Evolutionary conservation across 2,329 filamentous ascomycete species (phyloP), one percentile per base, ranked within the genome.

Genomic region (Emmonsiellopsis sp.): DNA sequence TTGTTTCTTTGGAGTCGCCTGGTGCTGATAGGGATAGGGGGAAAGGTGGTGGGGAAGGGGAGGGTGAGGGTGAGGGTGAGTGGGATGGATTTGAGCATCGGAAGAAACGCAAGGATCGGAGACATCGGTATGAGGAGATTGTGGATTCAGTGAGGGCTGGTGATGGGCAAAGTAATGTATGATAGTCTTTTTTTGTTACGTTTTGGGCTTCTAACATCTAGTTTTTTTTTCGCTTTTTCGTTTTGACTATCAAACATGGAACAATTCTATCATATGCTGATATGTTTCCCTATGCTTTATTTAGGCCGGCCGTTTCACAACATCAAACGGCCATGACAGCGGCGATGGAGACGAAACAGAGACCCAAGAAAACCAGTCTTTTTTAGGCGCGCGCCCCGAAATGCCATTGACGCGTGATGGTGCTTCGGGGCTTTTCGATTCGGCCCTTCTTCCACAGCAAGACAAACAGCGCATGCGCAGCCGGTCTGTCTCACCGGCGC

Each of bases 321-420:
- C 33, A 48, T 54, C 34, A 47, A 48, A 21, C 42, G 42, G 39
- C n/a, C 31, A 51, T 51, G 49, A 51, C 17, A 33, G 42, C 40
- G 34, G 54, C 11, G 50, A 52, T 45, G 42, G 32, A 42, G 63
- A 70, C 58, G 66, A 71, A 64, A 65, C 69, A 63, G 56, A 65
- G 56, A 31, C 13, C 10, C 65, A 69, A 63, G 56, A 66, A 57
- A 11, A 17, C 5, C 65, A 76, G 72, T 77, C 80, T 83, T 83
- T 83, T 83, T 82, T 83, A 84, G 80, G 68, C 65, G 72, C 74
- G 71, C 74, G 78, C 79, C 79, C 77, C 77, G 80, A 81, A 78
- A 77, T 77, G 71, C 75, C 75, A 71, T 58, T 56, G 51, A 56
- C 67, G 68, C 61, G 64, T 64, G 59, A 67, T 66, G 67, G 71